phyloP scores from a whole-genome alignment of 2,329 filamentous ascomycete genomes.

The Talaromyces albobiverticillius region DNA sequence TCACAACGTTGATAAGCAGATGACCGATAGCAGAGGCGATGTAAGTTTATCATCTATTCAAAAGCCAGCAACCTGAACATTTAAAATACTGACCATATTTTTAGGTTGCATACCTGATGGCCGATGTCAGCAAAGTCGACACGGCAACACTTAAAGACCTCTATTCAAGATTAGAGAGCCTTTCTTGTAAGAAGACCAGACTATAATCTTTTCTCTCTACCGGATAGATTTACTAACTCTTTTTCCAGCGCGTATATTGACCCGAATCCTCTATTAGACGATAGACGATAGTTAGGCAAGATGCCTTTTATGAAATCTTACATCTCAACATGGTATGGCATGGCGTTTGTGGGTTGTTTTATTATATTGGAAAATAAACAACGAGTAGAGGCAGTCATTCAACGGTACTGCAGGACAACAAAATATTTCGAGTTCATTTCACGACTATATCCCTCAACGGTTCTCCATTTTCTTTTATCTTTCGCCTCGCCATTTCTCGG shows the following conservation, averaged over 20 bases:
- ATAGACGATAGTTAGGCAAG: not conserved
- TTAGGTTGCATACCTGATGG: conserved; percentile 90
- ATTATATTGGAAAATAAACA: not conserved
- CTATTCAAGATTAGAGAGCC: conserved; percentile 74
- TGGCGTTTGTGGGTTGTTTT: conserved; percentile 7
- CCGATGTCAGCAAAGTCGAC: conserved; percentile 87
- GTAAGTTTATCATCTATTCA: conserved; percentile 45
- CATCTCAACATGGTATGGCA: conserved; percentile 9
- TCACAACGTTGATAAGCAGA: conserved; percentile 99
- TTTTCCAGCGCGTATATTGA: conserved; percentile 44
- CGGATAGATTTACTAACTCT: conserved; percentile 1
- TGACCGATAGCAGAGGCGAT: conserved; percentile 91
- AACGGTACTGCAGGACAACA: conserved; percentile 6
- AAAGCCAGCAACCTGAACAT: not conserved
- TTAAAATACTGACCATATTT: conserved; percentile 16
- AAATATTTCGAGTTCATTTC: not conserved
- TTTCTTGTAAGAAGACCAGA: conserved; percentile 58
- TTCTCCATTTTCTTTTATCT: not conserved
- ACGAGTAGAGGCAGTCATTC: conserved; percentile 9
- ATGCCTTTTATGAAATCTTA: conserved; percentile 1
- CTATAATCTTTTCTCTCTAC: not conserved
- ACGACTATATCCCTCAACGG: conserved; percentile 15
- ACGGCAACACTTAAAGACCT: conserved; percentile 79
- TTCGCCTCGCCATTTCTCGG: not conserved
- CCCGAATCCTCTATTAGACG: conserved; percentile 41